phyloP scores from a whole-genome alignment of 371 early-diverging fungal genomes.

The Smittium mucronatum region DNA sequence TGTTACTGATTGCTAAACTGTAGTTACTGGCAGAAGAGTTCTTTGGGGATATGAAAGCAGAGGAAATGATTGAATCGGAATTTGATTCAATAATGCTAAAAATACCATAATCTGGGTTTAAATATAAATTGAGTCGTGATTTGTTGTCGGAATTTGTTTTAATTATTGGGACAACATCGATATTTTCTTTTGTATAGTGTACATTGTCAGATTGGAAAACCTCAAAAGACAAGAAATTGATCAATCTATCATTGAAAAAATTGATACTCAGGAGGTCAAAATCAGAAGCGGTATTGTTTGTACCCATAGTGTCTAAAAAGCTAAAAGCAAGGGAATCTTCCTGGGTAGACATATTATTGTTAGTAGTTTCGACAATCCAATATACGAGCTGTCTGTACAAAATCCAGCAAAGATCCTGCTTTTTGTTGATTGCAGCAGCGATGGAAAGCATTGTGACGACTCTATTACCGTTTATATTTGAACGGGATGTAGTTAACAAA shows the following conservation, averaged over 20 bases:
- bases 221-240: slow-evolving; percentile 50
- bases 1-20: neutral
- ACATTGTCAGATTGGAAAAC: slow-evolving; percentile 42
- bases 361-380: neutral
- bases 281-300: slow-evolving; percentile 17
- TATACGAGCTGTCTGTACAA: neutral
- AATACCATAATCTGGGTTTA: slow-evolving; percentile 39
- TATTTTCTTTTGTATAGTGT: slow-evolving; percentile 39
- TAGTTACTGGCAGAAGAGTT: slow-evolving; percentile 10
- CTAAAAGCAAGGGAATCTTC: neutral
- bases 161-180: slow-evolving; percentile 12
- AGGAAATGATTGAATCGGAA: slow-evolving; percentile 21
- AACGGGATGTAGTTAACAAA: neutral
- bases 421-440: neutral
- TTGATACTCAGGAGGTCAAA: slow-evolving; percentile 71
- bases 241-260: slow-evolving; percentile 64
- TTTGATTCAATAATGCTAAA: slow-evolving; percentile 54
- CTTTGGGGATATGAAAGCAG: slow-evolving; percentile 15
- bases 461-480: neutral
- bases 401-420: neutral
- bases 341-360: neutral
- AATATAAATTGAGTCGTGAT: slow-evolving; percentile 41
- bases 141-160: neutral
- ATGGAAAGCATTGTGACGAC: neutral
- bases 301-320: neutral